These are phyloP conservation scores for Brassica nigra DNA, from an alignment of 345 rosid species.

Conservation along the genomic window DNA sequence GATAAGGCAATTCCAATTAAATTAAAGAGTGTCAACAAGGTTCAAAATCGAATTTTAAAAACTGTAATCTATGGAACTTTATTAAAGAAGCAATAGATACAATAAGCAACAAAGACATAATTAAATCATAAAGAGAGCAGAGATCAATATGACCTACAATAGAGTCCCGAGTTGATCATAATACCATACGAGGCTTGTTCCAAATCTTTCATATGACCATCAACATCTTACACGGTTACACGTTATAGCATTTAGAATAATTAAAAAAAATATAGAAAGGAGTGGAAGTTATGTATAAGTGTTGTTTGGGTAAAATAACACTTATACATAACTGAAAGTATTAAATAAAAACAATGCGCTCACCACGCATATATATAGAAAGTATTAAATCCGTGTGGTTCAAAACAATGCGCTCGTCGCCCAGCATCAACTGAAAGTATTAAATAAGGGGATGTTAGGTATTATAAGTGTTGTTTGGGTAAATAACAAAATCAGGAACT, in stretches of 20 bases:
- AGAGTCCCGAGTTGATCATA: neutral
- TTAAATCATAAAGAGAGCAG: neutral
- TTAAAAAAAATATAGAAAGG: neutral
- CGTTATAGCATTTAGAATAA: neutral
- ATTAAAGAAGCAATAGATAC: neutral
- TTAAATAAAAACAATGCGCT: too few species aligned
- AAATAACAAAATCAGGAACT: neutral
- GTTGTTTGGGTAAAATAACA: too few species aligned
- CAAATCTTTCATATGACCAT: neutral
- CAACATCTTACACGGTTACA: neutral
- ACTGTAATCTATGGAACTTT: neutral
- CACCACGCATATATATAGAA: too few species aligned
- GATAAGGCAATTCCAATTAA: conserved; percentile 2
- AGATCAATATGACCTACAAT: neutral
- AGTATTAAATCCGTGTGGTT: conserved; percentile 10
- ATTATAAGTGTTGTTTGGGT: conserved; percentile 12
- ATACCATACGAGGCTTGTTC: neutral
- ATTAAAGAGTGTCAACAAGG: neutral
- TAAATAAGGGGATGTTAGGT: neutral
- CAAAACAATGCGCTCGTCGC: conserved; percentile 25
- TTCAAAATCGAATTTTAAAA: neutral
- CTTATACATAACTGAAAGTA: too few species aligned
- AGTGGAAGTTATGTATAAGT: neutral
- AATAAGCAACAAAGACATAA: neutral
- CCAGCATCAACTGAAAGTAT: conserved; percentile 9